A percentile compares a stretch with the other conserved stretches of the same genome.
Conservation (phyloP, 148 eudicot species). For the Rhododendron simsii region DNA sequence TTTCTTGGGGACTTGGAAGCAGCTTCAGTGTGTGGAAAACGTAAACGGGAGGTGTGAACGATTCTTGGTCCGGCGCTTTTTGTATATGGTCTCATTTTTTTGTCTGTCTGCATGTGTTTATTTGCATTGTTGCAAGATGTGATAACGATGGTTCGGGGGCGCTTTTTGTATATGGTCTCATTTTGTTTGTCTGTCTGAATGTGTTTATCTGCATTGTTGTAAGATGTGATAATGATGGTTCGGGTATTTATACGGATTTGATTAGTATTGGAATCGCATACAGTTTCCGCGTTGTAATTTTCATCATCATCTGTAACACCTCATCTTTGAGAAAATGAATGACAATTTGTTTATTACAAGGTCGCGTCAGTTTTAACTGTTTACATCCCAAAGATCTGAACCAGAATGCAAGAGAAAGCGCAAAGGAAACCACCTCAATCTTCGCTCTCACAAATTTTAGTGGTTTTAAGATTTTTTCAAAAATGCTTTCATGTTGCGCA, state of each 20-base stretch:
- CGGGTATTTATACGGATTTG: background rate
- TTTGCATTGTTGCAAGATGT: too few species aligned
- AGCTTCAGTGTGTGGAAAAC: slow-evolving; percentile 60
- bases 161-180: background rate
- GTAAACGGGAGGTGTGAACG: slow-evolving; percentile 32
- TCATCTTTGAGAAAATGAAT: background rate
- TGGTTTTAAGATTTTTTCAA: too few species aligned
- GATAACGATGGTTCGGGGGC: background rate
- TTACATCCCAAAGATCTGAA: background rate
- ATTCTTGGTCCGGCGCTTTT: background rate
- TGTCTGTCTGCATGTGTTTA: too few species aligned
- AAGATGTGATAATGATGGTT: background rate
- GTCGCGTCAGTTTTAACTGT: background rate
- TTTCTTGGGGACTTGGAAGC: slow-evolving; percentile 82
- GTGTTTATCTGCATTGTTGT: background rate
- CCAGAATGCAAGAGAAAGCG: background rate
- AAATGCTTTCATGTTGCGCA: background rate
- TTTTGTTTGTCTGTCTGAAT: background rate
- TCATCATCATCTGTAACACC: background rate
- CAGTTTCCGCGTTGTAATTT: background rate
- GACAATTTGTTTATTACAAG: background rate
- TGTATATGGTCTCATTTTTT: background rate
- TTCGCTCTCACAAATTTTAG: too few species aligned
- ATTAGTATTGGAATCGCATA: background rate
- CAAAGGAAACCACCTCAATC: background rate